Evolutionary conservation across 208 protist genomes (phyloP).

Genomic region (Tritrichomonas foetus): DNA sequence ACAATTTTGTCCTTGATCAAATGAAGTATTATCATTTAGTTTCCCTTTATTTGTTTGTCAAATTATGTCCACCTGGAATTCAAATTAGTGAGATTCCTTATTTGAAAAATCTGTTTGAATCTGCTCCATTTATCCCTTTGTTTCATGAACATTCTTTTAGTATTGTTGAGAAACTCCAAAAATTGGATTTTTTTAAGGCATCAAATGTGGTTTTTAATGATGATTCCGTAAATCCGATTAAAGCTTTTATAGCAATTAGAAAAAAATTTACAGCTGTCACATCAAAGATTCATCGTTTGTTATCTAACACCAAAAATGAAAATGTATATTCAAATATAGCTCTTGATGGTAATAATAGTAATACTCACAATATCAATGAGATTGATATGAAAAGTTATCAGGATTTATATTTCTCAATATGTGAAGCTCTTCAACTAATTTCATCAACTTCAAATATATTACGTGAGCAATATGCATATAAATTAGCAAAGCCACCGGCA

Average conservation of each 20-base stretch:
- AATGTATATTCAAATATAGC: too few species aligned
- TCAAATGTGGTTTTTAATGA: background rate
- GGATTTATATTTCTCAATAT: background rate
- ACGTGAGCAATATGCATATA: background rate
- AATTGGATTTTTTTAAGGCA: background rate
- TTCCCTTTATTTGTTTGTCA: background rate
- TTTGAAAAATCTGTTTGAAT: background rate
- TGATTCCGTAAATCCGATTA: background rate
- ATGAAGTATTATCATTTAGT: background rate
- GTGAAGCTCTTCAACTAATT: background rate
- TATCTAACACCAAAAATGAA: background rate
- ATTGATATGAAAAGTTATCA: background rate
- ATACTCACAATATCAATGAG: background rate
- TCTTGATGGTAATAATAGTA: too few species aligned
- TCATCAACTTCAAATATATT: background rate
- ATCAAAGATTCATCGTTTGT: background rate
- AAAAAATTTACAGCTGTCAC: background rate
- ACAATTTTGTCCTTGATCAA: background rate
- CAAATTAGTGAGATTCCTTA: background rate
- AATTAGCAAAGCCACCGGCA: background rate
- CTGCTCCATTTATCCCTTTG: background rate
- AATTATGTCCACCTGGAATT: background rate
- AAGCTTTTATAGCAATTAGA: background rate
- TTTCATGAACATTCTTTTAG: background rate
- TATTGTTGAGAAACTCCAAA: background rate